Evolutionary conservation across 805 yeast species (phyloP).

Genomic region (Diddensiella santjacobensis): DNA sequence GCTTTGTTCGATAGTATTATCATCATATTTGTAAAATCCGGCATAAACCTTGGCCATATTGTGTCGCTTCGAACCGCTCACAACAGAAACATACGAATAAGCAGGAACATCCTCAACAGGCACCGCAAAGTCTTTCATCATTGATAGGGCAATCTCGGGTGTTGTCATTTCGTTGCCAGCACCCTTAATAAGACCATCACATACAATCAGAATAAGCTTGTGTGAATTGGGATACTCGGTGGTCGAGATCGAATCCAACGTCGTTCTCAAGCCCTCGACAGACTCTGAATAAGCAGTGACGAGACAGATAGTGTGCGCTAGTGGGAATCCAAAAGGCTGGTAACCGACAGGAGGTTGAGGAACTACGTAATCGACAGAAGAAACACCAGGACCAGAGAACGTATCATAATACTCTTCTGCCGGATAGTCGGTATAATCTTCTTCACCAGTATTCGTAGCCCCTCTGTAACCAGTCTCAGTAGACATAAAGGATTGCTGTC

Average conservation of each 20-base stretch:
- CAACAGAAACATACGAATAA: slow-evolving; percentile 90
- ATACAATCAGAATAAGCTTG: slow-evolving; percentile 75
- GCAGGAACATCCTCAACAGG: slow-evolving; percentile 75
- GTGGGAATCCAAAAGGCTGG: slow-evolving; percentile 82
- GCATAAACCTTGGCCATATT: slow-evolving; percentile 97
- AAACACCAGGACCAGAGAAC: slow-evolving; percentile 7
- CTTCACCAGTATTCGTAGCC: slow-evolving; percentile 14
- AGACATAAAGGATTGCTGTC: slow-evolving; percentile 18
- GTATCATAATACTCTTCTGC: slow-evolving; percentile 3
- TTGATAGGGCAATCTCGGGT: slow-evolving; percentile 80
- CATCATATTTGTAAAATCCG: slow-evolving; percentile 87
- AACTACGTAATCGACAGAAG: slow-evolving; percentile 49
- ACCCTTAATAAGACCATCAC: slow-evolving; percentile 95
- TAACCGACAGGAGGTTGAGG: slow-evolving; percentile 89
- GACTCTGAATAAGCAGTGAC: slow-evolving; percentile 97
- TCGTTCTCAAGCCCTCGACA: slow-evolving; percentile 76
- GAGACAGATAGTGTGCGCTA: slow-evolving; percentile 66
- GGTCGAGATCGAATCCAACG: slow-evolving; percentile 89
- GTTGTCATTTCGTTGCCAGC: slow-evolving; percentile 85
- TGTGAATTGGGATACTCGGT: slow-evolving; percentile 96
- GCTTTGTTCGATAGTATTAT: slow-evolving; percentile 66
- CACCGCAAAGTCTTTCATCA: slow-evolving; percentile 77
- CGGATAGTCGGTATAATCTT: slow-evolving; percentile 2
- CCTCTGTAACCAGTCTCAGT: slow-evolving; percentile 29
- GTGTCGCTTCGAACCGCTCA: slow-evolving; percentile 90